Percentiles rank a stretch among this genome's conserved stretches.
phyloP scores from a whole-genome alignment of 208 protist genomes.

The Herpetomonas tarakana region DNA sequence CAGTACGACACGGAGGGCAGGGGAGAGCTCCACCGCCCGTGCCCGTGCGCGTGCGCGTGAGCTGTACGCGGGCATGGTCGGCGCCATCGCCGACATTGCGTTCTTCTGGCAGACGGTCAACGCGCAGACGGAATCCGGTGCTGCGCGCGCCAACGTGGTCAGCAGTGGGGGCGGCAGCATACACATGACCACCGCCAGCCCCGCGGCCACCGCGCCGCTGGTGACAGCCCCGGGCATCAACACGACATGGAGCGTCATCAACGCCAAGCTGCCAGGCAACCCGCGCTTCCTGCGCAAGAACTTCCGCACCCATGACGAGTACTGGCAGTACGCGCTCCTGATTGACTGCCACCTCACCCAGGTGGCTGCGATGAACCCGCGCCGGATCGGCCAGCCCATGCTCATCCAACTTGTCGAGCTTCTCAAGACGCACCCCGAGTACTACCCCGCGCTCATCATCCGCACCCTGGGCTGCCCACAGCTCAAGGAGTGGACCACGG shows the following conservation, averaged over 20 bases:
- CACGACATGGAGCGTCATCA: conserved; percentile 33
- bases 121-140: not conserved
- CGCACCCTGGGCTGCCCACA: conserved; percentile 47
- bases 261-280: conserved; percentile 43
- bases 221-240: conserved; percentile 25
- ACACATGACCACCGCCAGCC: not conserved
- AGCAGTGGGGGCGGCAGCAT: not conserved
- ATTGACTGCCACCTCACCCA: conserved; percentile 73
- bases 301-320: conserved; percentile 43
- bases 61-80: conserved; percentile 50
- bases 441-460: conserved; percentile 60
- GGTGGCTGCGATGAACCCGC: conserved; percentile 27
- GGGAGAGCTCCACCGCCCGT: not conserved
- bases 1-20: conserved; percentile 4
- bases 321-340: conserved; percentile 82
- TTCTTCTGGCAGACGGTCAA: conserved; percentile 27
- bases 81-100: conserved; percentile 67
- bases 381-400: conserved; percentile 32
- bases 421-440: conserved; percentile 50
- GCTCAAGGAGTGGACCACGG: conserved; percentile 36
- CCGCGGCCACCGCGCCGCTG: not conserved
- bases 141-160: not conserved
- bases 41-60: conserved; percentile 6
- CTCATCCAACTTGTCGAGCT: conserved; percentile 65
- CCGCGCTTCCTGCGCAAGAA: conserved; percentile 52